A percentile compares a stretch with the other conserved stretches of the same genome.
Evolutionary conservation across 2,329 filamentous ascomycete species (phyloP).

Genomic region (Aspergillus glaucus): DNA sequence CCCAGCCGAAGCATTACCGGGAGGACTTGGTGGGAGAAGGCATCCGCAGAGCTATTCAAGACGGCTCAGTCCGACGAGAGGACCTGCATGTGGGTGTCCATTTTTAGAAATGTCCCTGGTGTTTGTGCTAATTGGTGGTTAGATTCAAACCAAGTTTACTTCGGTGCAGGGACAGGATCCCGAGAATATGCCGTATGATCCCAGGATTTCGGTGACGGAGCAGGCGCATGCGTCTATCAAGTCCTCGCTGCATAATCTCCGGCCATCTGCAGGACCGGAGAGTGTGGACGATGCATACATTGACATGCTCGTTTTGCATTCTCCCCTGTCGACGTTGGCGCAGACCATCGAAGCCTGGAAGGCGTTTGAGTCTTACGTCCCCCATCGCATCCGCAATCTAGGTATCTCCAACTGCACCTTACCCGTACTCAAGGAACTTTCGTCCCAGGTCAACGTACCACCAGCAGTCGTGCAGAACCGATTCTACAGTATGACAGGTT

Average conservation of each 20-base stretch:
- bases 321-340: constrained; percentile 45
- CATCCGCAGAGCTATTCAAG: constrained; percentile 54
- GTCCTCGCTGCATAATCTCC: constrained; percentile 60
- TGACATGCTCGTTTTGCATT: constrained; percentile 56
- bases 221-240: constrained; percentile 63
- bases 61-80: constrained; percentile 52
- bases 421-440: constrained; percentile 49
- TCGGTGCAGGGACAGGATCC: constrained; percentile 57
- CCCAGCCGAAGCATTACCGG: constrained; percentile 71
- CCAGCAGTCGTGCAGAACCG: constrained; percentile 69
- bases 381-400: constrained; percentile 56
- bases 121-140: not conserved
- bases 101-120: not conserved
- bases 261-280: constrained; percentile 16
- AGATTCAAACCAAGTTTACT: constrained; percentile 83
- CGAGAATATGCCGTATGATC: constrained; percentile 57
- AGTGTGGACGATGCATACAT: constrained; percentile 45
- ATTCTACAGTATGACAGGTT: constrained; percentile 56
- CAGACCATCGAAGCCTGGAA: constrained; percentile 61
- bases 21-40: constrained; percentile 65
- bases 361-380: constrained; percentile 60
- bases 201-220: constrained; percentile 50
- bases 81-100: constrained; percentile 56
- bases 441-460: constrained; percentile 40
- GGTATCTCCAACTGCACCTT: constrained; percentile 72